Conservation (phyloP, 768 basidiomycete genomes). For the Termitomyces sp. region DNA sequence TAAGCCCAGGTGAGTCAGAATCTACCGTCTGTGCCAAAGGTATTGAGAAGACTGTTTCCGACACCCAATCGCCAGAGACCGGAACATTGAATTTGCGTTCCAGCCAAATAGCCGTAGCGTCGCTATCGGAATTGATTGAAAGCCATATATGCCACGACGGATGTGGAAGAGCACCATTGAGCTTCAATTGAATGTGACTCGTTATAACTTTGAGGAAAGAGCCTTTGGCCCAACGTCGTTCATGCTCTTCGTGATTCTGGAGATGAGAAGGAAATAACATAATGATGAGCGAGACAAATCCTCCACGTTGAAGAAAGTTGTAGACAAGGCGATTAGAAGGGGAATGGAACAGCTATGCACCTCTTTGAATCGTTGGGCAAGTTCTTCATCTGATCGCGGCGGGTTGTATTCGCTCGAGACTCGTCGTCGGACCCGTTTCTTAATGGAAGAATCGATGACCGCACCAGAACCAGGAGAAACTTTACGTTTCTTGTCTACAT, state of each 20-base stretch:
- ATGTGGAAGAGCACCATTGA: constrained; percentile 23
- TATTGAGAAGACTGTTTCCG: constrained; percentile 57
- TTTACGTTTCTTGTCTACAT: constrained; percentile 27
- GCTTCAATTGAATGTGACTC: constrained; percentile 28
- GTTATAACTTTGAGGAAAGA: constrained; percentile 55
- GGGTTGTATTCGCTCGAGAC: constrained; percentile 40
- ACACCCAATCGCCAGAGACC: constrained; percentile 54
- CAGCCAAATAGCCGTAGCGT: constrained; percentile 76
- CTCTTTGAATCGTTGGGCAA: constrained; percentile 63
- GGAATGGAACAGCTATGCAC: constrained; percentile 32
- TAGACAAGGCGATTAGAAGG: constrained; percentile 7
- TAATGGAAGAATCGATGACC: constrained; percentile 20
- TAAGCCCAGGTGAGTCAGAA: constrained; percentile 51
- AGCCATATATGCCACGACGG: constrained; percentile 63
- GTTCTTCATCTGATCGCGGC: constrained; percentile 57
- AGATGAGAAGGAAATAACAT: constrained; percentile 11
- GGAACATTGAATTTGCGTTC: constrained; percentile 73
- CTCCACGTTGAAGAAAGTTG: constrained; percentile 9
- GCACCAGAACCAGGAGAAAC: constrained; percentile 18
- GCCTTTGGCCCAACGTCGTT: constrained; percentile 67
- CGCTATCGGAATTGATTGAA: constrained; percentile 67
- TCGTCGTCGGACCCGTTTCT: constrained; percentile 35
- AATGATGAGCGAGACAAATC: constrained; percentile 14
- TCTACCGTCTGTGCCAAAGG: constrained; percentile 29
- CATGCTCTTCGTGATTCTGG: constrained; percentile 69